A percentile compares a stretch with the other conserved stretches of the same genome.
phyloP scores from a whole-genome alignment of 352 stramenopile species.

The Globisporangium abappressorium region DNA sequence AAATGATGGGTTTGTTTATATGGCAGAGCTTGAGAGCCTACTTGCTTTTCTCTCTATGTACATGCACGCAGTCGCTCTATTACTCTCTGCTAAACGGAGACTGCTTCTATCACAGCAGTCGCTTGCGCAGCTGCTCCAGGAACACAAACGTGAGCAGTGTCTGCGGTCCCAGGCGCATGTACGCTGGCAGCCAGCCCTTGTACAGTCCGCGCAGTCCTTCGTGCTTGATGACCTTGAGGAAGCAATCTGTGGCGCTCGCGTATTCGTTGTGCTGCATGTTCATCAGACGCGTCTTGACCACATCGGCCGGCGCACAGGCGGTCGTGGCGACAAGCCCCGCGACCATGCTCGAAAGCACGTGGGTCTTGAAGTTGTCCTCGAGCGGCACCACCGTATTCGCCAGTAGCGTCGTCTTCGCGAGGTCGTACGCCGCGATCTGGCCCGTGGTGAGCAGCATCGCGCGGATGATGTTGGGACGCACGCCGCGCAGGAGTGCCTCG shows the following conservation, averaged over 20 bases:
- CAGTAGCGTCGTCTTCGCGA: slow-evolving; percentile 62
- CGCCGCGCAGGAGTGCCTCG: slow-evolving; percentile 56
- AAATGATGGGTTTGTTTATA: too few species aligned
- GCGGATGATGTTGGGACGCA: slow-evolving; percentile 82
- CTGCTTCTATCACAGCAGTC: slow-evolving; percentile 39
- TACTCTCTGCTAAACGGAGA: neutral
- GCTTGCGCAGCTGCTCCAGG: slow-evolving; percentile 72
- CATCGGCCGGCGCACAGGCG: slow-evolving; percentile 70
- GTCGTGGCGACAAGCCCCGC: slow-evolving; percentile 77
- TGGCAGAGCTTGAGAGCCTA: too few species aligned
- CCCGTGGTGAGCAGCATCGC: slow-evolving; percentile 81
- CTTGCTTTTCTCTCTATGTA: slow-evolving; percentile 7
- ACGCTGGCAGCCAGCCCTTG: slow-evolving; percentile 81
- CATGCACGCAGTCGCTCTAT: neutral
- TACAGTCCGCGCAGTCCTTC: slow-evolving; percentile 77
- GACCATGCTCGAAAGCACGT: slow-evolving; percentile 74
- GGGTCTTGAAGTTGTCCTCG: slow-evolving; percentile 68
- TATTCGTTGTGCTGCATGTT: slow-evolving; percentile 84
- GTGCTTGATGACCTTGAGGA: slow-evolving; percentile 72
- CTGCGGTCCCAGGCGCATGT: slow-evolving; percentile 81
- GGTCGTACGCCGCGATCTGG: slow-evolving; percentile 81
- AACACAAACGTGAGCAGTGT: slow-evolving; percentile 88
- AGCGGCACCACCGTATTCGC: slow-evolving; percentile 39
- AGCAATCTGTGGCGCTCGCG: slow-evolving; percentile 76
- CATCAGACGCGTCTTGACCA: slow-evolving; percentile 84